These are phyloP conservation scores for Aaosphaeria pasadenensis DNA, from an alignment of 2,329 filamentous ascomycete genomes.

Conservation along the genomic window DNA sequence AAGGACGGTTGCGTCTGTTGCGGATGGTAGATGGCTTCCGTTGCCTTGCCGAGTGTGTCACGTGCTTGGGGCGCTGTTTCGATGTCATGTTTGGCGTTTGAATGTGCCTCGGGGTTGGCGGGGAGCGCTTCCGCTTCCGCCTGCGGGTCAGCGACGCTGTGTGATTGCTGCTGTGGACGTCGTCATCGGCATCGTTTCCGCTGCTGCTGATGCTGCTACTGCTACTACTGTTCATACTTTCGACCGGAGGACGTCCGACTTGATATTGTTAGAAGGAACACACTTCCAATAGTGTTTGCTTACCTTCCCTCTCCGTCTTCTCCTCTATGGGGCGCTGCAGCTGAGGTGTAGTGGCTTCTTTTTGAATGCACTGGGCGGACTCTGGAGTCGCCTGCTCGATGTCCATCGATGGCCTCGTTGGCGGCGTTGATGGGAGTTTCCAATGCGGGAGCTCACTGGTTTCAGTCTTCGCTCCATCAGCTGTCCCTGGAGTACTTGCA, in stretches of 20 bases:
- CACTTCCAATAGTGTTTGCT: background rate
- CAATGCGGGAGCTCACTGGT: background rate
- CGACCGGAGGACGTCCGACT: background rate
- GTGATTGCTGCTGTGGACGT: constrained; percentile 1
- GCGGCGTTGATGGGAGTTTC: background rate
- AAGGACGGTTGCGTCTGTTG: constrained; percentile 2
- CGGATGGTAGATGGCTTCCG: constrained; percentile 1
- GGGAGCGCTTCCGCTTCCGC: constrained; percentile 8
- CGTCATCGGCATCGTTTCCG: constrained; percentile 2
- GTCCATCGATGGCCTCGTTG: background rate
- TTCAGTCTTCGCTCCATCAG: background rate
- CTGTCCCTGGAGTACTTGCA: background rate
- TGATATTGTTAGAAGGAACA: background rate
- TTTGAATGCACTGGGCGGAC: no score
- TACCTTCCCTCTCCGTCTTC: background rate
- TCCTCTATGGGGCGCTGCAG: no score
- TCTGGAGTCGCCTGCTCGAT: background rate
- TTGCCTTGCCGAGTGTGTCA: constrained; percentile 1
- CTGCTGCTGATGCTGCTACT: background rate
- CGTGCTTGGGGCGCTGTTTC: constrained; percentile 3
- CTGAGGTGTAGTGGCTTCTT: no score
- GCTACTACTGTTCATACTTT: background rate
- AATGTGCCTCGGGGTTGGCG: constrained; percentile 6
- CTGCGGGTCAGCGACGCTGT: background rate
- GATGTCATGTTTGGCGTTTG: constrained; percentile 3